Percentiles rank a stretch among this genome's conserved stretches.
phyloP scores from a whole-genome alignment of 1,284 basidiomycete genomes.

The Erythrobasidium hasegawianum region DNA sequence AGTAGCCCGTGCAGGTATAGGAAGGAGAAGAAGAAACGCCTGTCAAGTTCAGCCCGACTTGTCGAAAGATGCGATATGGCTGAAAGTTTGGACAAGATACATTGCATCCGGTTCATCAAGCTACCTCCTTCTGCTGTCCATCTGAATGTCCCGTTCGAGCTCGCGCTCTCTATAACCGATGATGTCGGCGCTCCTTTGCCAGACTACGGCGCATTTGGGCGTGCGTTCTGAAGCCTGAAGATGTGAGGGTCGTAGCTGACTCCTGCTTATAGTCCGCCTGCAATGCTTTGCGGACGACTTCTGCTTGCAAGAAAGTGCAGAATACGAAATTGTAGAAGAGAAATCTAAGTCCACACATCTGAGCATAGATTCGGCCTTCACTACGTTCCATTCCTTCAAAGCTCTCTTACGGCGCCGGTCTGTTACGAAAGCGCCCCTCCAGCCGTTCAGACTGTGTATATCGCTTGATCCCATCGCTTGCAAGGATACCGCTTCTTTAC shows the following conservation, averaged over 20 bases:
- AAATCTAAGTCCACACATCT: neutral
- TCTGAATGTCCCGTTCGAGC: conserved; percentile 18
- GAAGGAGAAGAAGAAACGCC: no score
- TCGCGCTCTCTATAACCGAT: conserved; percentile 29
- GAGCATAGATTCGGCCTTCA: neutral
- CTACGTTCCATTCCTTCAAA: neutral
- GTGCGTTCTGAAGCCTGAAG: neutral
- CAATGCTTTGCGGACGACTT: neutral
- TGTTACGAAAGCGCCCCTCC: neutral
- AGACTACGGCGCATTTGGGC: neutral
- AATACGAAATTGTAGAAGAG: neutral
- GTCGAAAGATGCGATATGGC: no score
- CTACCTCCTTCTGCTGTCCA: conserved; percentile 19
- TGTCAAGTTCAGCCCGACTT: no score
- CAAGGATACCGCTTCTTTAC: no score
- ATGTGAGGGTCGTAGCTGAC: no score
- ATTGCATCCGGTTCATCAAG: conserved; percentile 25
- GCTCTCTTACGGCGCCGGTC: neutral
- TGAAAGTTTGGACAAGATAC: conserved; percentile 17
- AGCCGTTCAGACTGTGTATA: conserved; percentile 3
- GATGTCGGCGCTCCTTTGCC: conserved; percentile 28
- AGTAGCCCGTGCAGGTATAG: no score
- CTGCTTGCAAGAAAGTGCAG: neutral
- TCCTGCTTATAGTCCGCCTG: neutral
- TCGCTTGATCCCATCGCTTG: neutral